A percentile compares a stretch with the other conserved stretches of the same genome.
Evolutionary conservation across 495 filamentous ascomycete genomes (phyloP).

Genomic region (Aspergillus ellipticus): DNA sequence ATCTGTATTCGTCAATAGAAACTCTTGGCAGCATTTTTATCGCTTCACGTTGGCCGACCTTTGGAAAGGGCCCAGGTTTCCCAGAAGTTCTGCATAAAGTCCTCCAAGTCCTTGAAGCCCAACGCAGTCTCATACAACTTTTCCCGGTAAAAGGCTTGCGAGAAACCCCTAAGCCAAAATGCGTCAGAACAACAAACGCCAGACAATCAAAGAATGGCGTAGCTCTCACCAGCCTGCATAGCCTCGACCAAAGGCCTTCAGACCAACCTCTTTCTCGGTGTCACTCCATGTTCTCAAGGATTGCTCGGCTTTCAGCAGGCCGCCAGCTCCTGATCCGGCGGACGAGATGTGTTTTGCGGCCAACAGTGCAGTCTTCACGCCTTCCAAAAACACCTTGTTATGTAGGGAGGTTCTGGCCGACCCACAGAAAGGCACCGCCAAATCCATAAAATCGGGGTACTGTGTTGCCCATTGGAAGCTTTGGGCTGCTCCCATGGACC

Average conservation of each 20-base stretch:
- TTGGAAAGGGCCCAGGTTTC: slow-evolving; percentile 66
- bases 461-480: slow-evolving; percentile 69
- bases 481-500: slow-evolving; percentile 69
- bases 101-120: slow-evolving; percentile 60
- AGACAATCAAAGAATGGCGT: not conserved
- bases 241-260: slow-evolving; percentile 66
- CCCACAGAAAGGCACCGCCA: slow-evolving; percentile 65
- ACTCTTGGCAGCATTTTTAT: no score
- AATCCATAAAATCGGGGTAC: slow-evolving; percentile 67
- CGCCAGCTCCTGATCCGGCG: slow-evolving; percentile 42
- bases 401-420: slow-evolving; percentile 64
- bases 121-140: slow-evolving; percentile 58
- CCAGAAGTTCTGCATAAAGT: slow-evolving; percentile 70
- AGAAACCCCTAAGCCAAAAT: slow-evolving; percentile 51
- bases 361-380: slow-evolving; percentile 63
- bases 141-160: slow-evolving; percentile 67
- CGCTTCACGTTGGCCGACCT: no score
- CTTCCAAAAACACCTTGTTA: slow-evolving; percentile 71
- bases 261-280: slow-evolving; percentile 54
- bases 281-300: slow-evolving; percentile 50
- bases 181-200: not conserved
- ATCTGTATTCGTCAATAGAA: slow-evolving; percentile 38
- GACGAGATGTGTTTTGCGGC: slow-evolving; percentile 55
- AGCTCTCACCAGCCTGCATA: slow-evolving; percentile 66
- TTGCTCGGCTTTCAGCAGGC: slow-evolving; percentile 26